phyloP scores from a whole-genome alignment of 495 filamentous ascomycete species.

The Platismatia glauca region DNA sequence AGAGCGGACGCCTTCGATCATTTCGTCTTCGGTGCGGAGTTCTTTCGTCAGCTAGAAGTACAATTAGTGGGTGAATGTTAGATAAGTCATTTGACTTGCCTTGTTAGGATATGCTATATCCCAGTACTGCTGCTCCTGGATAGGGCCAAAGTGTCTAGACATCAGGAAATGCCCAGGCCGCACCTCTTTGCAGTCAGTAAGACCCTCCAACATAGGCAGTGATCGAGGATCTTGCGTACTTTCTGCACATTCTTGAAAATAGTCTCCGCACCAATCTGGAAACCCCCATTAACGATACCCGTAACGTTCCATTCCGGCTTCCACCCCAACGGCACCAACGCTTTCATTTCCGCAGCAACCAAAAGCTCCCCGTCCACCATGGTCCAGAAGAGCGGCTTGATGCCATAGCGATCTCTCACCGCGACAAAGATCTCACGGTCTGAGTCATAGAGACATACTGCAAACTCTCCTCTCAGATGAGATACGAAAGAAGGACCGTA shows the following conservation, averaged over 20 bases:
- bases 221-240: neutral
- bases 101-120: conserved; percentile 41
- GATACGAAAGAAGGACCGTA: conserved; percentile 39
- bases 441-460: conserved; percentile 41
- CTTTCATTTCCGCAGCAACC: conserved; percentile 39
- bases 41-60: no score
- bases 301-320: conserved; percentile 41
- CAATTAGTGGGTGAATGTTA: no score
- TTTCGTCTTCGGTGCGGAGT: conserved; percentile 38
- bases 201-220: no score
- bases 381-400: conserved; percentile 46
- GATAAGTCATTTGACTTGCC: no score
- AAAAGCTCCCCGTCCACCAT: conserved; percentile 29
- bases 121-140: conserved; percentile 37
- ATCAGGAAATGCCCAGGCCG: conserved; percentile 31
- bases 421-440: conserved; percentile 33
- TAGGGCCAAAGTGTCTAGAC: conserved; percentile 16
- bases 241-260: conserved; percentile 39
- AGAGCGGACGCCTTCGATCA: conserved; percentile 37
- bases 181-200: conserved; percentile 20
- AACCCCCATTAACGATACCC: conserved; percentile 31
- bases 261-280: conserved; percentile 33
- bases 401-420: conserved; percentile 43
- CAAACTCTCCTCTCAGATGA: conserved; percentile 43
- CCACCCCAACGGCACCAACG: conserved; percentile 39